phyloP scores from a whole-genome alignment of 2,329 filamentous ascomycete species.

The Exophiala aquamarina region DNA sequence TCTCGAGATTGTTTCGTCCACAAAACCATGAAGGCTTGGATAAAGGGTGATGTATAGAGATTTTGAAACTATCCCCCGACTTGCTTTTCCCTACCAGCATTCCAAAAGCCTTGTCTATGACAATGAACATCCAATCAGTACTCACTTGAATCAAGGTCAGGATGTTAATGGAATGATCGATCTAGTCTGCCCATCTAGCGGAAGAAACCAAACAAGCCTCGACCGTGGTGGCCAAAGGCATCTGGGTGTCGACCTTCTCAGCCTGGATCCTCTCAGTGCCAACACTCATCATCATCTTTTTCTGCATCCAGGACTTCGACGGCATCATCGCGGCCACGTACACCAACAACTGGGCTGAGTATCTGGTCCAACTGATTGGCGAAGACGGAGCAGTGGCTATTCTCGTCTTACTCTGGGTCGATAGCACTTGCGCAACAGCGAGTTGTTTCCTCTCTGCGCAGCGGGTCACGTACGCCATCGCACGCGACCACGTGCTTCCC shows the following conservation, averaged over 20 bases:
- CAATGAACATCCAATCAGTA: too few relatives aligned
- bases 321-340: constrained; percentile 37
- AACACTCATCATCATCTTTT: constrained; percentile 40
- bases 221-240: constrained; percentile 39
- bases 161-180: too few relatives aligned
- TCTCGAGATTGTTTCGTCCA: too few relatives aligned
- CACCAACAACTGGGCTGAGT: constrained; percentile 42
- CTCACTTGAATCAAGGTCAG: constrained; percentile 3
- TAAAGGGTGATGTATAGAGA: too few relatives aligned
- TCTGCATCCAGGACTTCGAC: constrained; percentile 43
- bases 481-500: constrained; percentile 41
- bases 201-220: constrained; percentile 41
- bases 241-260: constrained; percentile 39
- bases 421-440: constrained; percentile 39
- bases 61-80: too few relatives aligned
- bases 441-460: constrained; percentile 41
- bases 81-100: too few relatives aligned
- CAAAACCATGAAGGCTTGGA: too few relatives aligned
- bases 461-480: constrained; percentile 42
- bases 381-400: constrained; percentile 37
- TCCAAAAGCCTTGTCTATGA: too few relatives aligned
- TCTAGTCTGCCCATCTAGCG: constrained; percentile 34
- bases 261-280: constrained; percentile 40
- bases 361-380: constrained; percentile 40
- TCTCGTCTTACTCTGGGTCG: constrained; percentile 39